A percentile compares a stretch with the other conserved stretches of the same genome.
These are phyloP conservation scores for Triticum timopheevii DNA, from an alignment of 176 grass and related monocot genomes.

Conservation along the genomic window DNA sequence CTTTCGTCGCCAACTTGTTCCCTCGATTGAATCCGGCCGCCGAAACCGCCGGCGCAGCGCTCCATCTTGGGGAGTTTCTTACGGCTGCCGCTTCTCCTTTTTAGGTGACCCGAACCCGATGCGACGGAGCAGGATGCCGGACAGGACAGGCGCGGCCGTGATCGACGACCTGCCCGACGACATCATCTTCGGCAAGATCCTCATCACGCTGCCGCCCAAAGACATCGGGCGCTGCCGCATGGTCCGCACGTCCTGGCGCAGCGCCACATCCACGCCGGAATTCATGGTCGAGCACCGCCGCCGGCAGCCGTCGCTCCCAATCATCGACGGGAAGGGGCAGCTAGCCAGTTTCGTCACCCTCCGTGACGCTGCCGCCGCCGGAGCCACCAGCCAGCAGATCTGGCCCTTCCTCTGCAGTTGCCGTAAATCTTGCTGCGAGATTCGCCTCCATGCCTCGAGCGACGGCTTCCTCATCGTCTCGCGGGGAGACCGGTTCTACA, in stretches of 20 bases:
- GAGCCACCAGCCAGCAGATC: not conserved
- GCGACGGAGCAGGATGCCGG: not conserved
- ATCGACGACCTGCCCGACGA: not conserved
- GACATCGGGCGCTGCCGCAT: not conserved
- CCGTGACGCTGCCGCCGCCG: not conserved
- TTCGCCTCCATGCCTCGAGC: not conserved
- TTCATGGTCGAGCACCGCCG: not conserved
- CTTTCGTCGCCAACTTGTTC: too few species aligned
- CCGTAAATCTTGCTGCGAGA: not conserved
- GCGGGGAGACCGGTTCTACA: not conserved
- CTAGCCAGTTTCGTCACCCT: not conserved
- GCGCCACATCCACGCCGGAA: not conserved
- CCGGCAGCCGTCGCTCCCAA: not conserved
- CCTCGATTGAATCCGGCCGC: too few species aligned
- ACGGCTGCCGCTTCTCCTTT: not conserved
- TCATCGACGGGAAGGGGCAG: not conserved
- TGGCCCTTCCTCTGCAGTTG: not conserved
- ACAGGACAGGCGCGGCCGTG: not conserved
- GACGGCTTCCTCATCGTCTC: not conserved
- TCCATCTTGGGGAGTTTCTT: not conserved
- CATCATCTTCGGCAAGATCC: not conserved
- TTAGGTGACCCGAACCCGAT: not conserved
- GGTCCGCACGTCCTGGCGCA: not conserved
- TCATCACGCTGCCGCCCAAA: not conserved
- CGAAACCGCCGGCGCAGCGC: too few species aligned